Evolutionary conservation across 1,284 basidiomycete genomes (phyloP).

Genomic region (Fomitopsis betulina): DNA sequence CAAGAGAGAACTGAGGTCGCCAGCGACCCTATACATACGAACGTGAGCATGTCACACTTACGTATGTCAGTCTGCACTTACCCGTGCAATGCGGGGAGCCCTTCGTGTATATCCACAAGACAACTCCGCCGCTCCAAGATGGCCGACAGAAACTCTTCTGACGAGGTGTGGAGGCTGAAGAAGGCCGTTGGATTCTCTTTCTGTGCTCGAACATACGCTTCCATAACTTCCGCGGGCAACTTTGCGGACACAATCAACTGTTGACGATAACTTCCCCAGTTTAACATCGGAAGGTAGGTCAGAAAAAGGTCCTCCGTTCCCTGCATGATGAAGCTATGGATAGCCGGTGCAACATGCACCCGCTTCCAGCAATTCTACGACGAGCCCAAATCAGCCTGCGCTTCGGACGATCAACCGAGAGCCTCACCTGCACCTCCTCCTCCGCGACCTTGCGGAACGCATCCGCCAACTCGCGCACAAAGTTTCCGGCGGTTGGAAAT

Average conservation of each 20-base stretch:
- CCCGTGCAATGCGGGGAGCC: conserved; percentile 1
- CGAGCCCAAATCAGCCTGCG: conserved; percentile 2
- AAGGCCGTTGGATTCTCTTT: conserved; percentile 10
- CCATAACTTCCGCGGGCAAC: conserved; percentile 18
- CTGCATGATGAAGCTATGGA: conserved; percentile 38
- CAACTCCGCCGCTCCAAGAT: conserved; percentile 1
- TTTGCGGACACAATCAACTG: conserved; percentile 36
- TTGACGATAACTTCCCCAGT: conserved; percentile 33
- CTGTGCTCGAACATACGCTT: conserved; percentile 18
- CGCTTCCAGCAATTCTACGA: conserved; percentile 20
- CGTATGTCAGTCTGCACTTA: not conserved
- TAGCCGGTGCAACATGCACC: conserved; percentile 27
- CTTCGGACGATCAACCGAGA: not conserved
- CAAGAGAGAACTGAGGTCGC: not conserved
- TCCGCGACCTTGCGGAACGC: conserved; percentile 30
- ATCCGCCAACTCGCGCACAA: conserved; percentile 29
- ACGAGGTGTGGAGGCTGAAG: conserved; percentile 7
- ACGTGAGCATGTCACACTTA: not conserved
- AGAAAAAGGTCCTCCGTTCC: conserved; percentile 33
- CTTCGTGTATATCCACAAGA: conserved; percentile 1
- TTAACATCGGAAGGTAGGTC: conserved; percentile 34
- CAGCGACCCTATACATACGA: not conserved
- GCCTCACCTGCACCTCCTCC: conserved; percentile 29
- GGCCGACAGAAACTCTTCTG: not conserved
- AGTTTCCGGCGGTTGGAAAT: conserved; percentile 32